phyloP scores from a whole-genome alignment of 371 early-diverging fungal species.

The Mycotypha africana region DNA sequence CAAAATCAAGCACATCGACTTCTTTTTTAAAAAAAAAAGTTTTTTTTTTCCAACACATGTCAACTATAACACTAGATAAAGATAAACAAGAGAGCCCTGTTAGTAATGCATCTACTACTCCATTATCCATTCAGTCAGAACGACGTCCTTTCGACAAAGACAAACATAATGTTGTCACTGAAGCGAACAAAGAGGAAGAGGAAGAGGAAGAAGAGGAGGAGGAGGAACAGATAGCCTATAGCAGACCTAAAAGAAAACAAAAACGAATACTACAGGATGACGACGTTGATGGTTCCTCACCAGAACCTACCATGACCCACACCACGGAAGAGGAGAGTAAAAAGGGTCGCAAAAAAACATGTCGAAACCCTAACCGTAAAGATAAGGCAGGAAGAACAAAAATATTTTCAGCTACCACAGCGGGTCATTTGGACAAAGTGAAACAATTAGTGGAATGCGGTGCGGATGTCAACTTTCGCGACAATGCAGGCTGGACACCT shows the following conservation, averaged over 20 bases:
- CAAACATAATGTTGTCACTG: too few relatives aligned
- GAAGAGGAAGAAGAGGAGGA: slow-evolving; percentile 10
- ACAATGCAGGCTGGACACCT: slow-evolving; percentile 65
- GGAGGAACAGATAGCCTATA: neutral
- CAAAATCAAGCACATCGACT: too few relatives aligned
- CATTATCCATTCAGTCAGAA: too few relatives aligned
- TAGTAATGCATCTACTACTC: too few relatives aligned
- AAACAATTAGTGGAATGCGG: slow-evolving; percentile 41
- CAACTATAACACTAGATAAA: too few relatives aligned
- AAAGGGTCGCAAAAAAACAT: slow-evolving; percentile 1
- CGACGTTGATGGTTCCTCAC: slow-evolving; percentile 8
- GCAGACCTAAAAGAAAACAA: neutral
- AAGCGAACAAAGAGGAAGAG: too few relatives aligned
- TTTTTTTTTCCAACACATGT: too few relatives aligned
- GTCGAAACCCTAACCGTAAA: slow-evolving; percentile 41
- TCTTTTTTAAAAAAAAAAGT: too few relatives aligned
- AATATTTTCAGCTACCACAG: slow-evolving; percentile 46
- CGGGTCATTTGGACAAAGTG: slow-evolving; percentile 44
- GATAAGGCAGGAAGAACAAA: slow-evolving; percentile 59
- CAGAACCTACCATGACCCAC: slow-evolving; percentile 2
- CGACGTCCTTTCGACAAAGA: too few relatives aligned
- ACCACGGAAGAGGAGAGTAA: too few relatives aligned
- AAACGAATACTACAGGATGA: neutral
- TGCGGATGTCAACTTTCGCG: slow-evolving; percentile 53
- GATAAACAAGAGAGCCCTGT: too few relatives aligned